Percentiles rank a stretch among this genome's conserved stretches.
Conservation (phyloP, 2,329 filamentous ascomycete genomes). For the Pestalotiopsis sp. region DNA sequence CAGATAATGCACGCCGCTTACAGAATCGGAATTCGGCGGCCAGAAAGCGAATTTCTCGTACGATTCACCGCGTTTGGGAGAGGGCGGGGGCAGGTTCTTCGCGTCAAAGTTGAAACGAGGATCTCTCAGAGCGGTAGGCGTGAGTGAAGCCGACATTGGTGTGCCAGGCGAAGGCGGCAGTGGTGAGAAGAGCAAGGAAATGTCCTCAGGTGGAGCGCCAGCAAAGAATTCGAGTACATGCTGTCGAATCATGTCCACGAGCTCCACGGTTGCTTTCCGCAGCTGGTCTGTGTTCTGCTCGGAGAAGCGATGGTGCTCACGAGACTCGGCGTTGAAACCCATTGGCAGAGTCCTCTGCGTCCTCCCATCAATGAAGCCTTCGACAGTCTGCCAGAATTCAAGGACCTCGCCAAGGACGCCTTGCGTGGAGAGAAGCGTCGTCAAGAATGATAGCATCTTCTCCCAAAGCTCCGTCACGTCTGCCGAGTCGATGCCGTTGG, state of each 20-base stretch:
- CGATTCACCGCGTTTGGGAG: constrained; percentile 76
- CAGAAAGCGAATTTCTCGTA: constrained; percentile 97
- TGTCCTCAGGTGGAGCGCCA: constrained; percentile 86
- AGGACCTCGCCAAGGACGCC: constrained; percentile 87
- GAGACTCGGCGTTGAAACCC: constrained; percentile 81
- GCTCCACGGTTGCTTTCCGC: constrained; percentile 75
- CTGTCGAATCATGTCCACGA: constrained; percentile 83
- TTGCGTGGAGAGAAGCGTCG: constrained; percentile 72
- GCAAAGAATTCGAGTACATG: constrained; percentile 81
- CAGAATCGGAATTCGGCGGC: constrained; percentile 89
- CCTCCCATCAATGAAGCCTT: constrained; percentile 86
- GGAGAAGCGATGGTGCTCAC: constrained; percentile 79
- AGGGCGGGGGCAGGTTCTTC: constrained; percentile 74
- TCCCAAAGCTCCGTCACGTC: constrained; percentile 93
- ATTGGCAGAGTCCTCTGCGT: constrained; percentile 78
- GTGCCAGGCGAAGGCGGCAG: constrained; percentile 70
- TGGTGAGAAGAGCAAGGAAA: constrained; percentile 85
- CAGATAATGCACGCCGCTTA: constrained; percentile 90
- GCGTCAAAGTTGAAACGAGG: constrained; percentile 80
- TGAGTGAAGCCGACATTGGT: constrained; percentile 58
- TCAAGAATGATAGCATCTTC: constrained; percentile 76
- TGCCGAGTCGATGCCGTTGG: constrained; percentile 71
- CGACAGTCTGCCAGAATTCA: constrained; percentile 91
- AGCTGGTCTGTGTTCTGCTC: constrained; percentile 71
- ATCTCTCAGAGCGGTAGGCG: constrained; percentile 63